Evolutionary conservation across 305 asterid species (phyloP).

Genomic region (Fraxinus sp.): DNA sequence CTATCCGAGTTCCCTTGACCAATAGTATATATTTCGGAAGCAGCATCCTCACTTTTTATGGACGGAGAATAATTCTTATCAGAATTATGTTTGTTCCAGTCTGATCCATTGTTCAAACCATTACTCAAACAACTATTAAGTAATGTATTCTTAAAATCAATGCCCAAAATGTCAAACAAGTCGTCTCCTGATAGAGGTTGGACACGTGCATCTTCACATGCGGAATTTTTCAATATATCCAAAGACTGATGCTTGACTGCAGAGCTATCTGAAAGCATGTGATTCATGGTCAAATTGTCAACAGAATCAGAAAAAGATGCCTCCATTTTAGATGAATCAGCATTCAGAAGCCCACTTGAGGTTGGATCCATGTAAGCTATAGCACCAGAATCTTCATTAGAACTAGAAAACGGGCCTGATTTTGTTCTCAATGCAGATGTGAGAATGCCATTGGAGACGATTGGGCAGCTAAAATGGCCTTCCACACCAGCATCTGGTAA

Average conservation of each 20-base stretch:
- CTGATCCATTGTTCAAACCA: slow-evolving; percentile 32
- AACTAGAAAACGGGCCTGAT: slow-evolving; percentile 8
- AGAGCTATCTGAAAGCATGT: slow-evolving; percentile 17
- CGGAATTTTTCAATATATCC: slow-evolving; percentile 21
- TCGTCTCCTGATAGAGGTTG: slow-evolving; percentile 61
- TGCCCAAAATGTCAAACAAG: slow-evolving; percentile 75
- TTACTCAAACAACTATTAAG: slow-evolving; percentile 49
- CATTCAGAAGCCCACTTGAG: slow-evolving; percentile 19
- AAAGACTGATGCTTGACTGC: slow-evolving; percentile 15
- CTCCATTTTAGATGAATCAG: slow-evolving; percentile 23
- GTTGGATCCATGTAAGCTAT: slow-evolving; percentile 13
- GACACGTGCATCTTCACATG: slow-evolving; percentile 28
- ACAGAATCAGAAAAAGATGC: slow-evolving; percentile 18
- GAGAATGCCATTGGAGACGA: not conserved
- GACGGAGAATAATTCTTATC: slow-evolving; percentile 31
- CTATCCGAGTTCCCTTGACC: slow-evolving; percentile 48
- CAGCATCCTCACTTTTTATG: slow-evolving; percentile 33
- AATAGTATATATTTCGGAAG: slow-evolving; percentile 35
- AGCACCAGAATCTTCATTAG: slow-evolving; percentile 7
- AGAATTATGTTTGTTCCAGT: slow-evolving; percentile 28
- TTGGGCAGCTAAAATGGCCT: not conserved
- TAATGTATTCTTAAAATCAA: slow-evolving; percentile 65
- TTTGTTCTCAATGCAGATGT: slow-evolving; percentile 6
- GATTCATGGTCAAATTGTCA: not conserved
- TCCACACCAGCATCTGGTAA: slow-evolving; percentile 12